phyloP scores from a whole-genome alignment of 2,329 filamentous ascomycete species.

The Aspergillaceae sp. region DNA sequence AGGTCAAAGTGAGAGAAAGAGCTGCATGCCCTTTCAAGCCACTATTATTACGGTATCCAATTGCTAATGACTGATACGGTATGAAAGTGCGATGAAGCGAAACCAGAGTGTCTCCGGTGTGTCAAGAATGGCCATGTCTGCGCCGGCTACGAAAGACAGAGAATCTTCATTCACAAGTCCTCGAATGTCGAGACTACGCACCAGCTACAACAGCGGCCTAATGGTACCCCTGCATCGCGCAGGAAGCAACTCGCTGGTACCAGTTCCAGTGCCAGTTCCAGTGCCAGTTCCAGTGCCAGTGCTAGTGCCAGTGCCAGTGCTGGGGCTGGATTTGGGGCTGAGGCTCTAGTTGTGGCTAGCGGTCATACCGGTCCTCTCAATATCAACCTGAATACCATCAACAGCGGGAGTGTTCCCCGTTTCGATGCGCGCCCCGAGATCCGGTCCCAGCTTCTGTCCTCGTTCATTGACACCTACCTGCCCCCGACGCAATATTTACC shows the following conservation, averaged over 20 bases:
- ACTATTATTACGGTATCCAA: not conserved
- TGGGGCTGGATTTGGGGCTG: not conserved
- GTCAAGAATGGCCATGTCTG: conserved; percentile 16
- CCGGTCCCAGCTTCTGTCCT: conserved; percentile 7
- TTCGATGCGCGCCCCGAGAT: conserved; percentile 9
- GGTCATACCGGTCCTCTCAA: no score
- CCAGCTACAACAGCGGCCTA: conserved; percentile 4
- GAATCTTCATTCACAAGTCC: conserved; percentile 10
- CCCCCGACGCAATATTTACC: conserved; percentile 2
- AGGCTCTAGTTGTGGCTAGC: no score
- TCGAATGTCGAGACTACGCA: conserved; percentile 2
- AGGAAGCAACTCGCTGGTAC: not conserved
- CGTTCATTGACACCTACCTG: conserved; percentile 7
- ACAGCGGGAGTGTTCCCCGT: conserved; percentile 5
- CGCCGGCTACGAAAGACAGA: conserved; percentile 11
- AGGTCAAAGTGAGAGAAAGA: conserved; percentile 10
- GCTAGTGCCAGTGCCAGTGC: not conserved
- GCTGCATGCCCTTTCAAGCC: no score
- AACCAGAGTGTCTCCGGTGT: conserved; percentile 14
- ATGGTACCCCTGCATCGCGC: not conserved
- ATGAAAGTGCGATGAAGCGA: conserved; percentile 16
- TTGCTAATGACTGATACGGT: not conserved
- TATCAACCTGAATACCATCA: not conserved
- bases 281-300: not conserved
- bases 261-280: no score